Evolutionary conservation across 2,329 filamentous ascomycete species (phyloP), one percentile per base, ranked within the genome.

Genomic region (Ceratocystis cacaofunesta): DNA sequence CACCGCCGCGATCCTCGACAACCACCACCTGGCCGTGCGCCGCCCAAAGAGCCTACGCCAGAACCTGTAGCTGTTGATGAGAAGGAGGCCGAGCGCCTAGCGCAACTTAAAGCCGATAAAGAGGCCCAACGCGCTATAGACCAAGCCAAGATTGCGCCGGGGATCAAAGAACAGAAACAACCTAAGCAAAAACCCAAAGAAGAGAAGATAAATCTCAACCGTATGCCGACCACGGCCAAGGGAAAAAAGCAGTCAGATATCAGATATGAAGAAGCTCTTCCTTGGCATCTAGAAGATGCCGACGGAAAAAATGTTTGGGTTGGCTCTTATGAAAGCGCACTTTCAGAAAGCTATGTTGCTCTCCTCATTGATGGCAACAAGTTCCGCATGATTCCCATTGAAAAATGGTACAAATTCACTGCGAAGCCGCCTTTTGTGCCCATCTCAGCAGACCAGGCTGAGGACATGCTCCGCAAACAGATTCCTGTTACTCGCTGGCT

Each of bases 211-310:
- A 89, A 91, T 71, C 88, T 95, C 25, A 91, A 89, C 72, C 86
- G 90, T 70, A 84, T 88, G n/a, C 89, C 95, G 66, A 82, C 82
- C 65, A 81, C 82, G 5, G 91, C 92, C 71, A 91, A 92, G 72
- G 92, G 76, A 78, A 94, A 82, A 80, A 95, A 81, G 78, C 81
- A 85, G 66, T 79, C 80, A 0, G 83, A 84, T 66, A 85, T 84
- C 76, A 87, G 92, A 69, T 99, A 97, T 70, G 94, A 97, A 73
- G 94, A 99, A 74, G 90, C 92, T 3, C 79, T 96, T 62, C 94
- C 94, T 5, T 99, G 94, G 94, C 92, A 96, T 73, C 76, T 99
- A 44, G 94, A 99, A 73, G 94, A 99, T 74, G 95, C 92, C 50
- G 92, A 99, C 71, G 90, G 91, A 69, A 96, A 92, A 74, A 92